Base-by-base conservation (phyloP, 352 stramenopile genomes). In the Elongisporangium undulatum region DNA sequence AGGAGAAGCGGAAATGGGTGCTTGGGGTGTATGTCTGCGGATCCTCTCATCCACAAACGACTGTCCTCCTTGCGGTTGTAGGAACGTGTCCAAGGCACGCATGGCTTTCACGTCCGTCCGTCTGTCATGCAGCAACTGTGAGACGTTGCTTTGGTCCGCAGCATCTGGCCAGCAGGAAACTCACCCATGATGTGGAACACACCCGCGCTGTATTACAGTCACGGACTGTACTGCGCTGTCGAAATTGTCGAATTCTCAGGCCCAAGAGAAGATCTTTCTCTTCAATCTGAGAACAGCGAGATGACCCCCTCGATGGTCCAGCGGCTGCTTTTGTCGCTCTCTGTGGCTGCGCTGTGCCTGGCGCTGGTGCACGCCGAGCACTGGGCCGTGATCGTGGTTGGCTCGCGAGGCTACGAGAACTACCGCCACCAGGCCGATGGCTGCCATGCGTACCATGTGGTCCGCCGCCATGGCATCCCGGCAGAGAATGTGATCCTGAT, bases 371-470 rank as follows among this genome's bases (percentile, higher is more conserved):
- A 55, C 4, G 79, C 74, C 6, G 77, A 94, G 61, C 88, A 97
- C 66, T 98, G 90, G 89, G 92, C 89, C 6, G 75, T 98, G 39
- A 95, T 98, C 61, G 87, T 97, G 34, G 88, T 79, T 0, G 89
- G 90, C 23, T 97, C 88, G 24, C 79, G 67, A 22, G 89, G 90
- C 53, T 98, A 93, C 74, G 82, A 69, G 62, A 97, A 97, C 80
- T 98, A 98, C 72, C 73, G 90, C 24, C 92, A 98, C 73, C 89
- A 97, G 56, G 77, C 90, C 9, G 89, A 98, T 66, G 85, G 74
- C 21, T 95, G 85, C 58, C 92, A 97, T 64, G 89, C 89, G 19
- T 97, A 97, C 74, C 90, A 97, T 62, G 80, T 97, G 38, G 82
- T 97, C 41, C 80, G 81, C 1, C 74, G 77, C 51, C 88, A 96